These are phyloP conservation scores for Petunia axillaris DNA, from an alignment of 257 asterid genomes.

Conservation along the genomic window DNA sequence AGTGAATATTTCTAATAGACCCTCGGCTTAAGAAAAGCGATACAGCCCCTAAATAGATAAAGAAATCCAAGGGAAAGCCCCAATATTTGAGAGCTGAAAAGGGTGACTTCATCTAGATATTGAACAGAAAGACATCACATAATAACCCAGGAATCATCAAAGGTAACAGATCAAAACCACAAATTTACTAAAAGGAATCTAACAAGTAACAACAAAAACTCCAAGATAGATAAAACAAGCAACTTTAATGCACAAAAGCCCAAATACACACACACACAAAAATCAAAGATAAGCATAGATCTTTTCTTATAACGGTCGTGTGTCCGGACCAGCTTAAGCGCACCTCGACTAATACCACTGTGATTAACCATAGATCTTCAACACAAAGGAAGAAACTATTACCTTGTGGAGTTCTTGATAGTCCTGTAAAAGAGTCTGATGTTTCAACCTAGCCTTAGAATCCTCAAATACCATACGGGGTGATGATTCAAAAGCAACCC, in stretches of 20 bases:
- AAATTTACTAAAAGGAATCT: neutral
- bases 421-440: constrained; percentile 70
- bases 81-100: constrained; percentile 2
- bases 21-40: too few relatives aligned
- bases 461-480: constrained; percentile 46
- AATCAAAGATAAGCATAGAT: constrained; percentile 30
- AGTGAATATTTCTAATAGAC: too few relatives aligned
- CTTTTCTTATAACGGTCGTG: constrained; percentile 14
- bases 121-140: constrained; percentile 28
- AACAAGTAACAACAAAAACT: neutral
- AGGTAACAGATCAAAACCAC: constrained; percentile 20
- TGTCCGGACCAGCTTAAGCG: too few relatives aligned
- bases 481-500: constrained; percentile 42
- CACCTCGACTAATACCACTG: too few relatives aligned
- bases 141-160: constrained; percentile 30
- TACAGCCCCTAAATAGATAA: neutral
- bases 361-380: constrained; percentile 32
- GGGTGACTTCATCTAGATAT: neutral
- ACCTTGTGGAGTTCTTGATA: constrained; percentile 74
- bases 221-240: neutral
- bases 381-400: constrained; percentile 19
- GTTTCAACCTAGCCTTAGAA: constrained; percentile 53
- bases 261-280: neutral
- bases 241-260: neutral
- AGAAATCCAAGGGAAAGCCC: neutral